Conservation (phyloP, 2,329 filamentous ascomycete species). For the Nigrospora osmanthi region DNA sequence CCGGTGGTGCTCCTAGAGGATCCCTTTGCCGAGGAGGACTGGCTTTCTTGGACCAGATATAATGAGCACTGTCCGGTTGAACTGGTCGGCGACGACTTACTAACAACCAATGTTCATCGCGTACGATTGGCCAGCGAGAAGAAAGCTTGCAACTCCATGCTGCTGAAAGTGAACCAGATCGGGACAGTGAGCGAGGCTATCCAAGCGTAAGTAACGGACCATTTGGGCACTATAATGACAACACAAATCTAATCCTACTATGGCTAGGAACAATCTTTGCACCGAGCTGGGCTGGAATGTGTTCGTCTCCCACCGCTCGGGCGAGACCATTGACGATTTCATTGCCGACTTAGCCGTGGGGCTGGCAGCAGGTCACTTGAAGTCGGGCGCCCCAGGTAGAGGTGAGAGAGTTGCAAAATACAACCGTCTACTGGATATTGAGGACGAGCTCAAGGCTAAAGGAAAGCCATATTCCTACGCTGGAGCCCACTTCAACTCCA, state of each 20-base stretch:
- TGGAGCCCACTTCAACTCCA: no score
- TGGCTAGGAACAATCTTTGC: constrained; percentile 18
- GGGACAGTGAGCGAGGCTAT: constrained; percentile 31
- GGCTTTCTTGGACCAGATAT: constrained; percentile 25
- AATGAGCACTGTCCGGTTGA: constrained; percentile 22
- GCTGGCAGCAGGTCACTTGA: constrained; percentile 28
- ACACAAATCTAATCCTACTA: no score
- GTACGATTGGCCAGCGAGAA: no score
- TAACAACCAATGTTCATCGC: constrained; percentile 24
- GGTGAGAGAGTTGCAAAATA: constrained; percentile 34
- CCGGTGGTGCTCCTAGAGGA: constrained; percentile 30
- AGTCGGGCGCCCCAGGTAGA: constrained; percentile 28
- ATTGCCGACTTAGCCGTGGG: constrained; percentile 32
- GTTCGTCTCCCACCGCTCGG: constrained; percentile 33
- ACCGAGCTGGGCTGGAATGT: constrained; percentile 27
- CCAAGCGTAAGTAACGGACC: constrained; percentile 19
- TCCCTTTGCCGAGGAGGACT: constrained; percentile 32
- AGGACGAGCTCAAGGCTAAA: constrained; percentile 8
- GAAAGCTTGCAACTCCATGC: no score
- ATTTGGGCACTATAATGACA: no score
- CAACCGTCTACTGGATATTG: constrained; percentile 35
- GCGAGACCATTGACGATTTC: constrained; percentile 34
- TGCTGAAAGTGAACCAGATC: constrained; percentile 16
- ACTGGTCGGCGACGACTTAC: constrained; percentile 31
- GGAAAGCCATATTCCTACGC: no score